phyloP scores from a whole-genome alignment of 2,329 filamentous ascomycete species.

The Scedosporium apiospermum region DNA sequence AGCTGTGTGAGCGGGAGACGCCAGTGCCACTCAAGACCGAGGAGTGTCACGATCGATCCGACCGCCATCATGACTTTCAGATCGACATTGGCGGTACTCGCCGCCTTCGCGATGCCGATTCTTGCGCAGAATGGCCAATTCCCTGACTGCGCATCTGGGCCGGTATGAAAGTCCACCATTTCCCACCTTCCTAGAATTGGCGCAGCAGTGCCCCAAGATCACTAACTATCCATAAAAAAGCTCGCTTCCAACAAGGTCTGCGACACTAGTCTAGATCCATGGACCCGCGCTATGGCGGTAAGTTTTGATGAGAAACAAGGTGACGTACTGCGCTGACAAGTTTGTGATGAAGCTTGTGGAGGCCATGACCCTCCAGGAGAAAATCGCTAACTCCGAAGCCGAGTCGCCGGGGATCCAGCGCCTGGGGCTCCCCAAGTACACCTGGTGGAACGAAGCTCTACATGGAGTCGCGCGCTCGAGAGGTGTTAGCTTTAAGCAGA shows the following conservation, averaged over 20 bases:
- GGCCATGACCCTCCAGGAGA: conserved; percentile 22
- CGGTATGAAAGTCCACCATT: neutral
- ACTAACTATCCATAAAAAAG: neutral
- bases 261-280: conserved; percentile 5
- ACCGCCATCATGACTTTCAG: neutral
- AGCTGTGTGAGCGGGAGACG: too few relatives aligned
- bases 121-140: conserved; percentile 4
- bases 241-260: conserved; percentile 5
- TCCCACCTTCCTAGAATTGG: neutral
- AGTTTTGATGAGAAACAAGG: neutral
- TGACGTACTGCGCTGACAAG: neutral
- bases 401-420: conserved; percentile 22
- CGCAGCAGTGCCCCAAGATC: too few relatives aligned
- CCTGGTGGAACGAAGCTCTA: conserved; percentile 54
- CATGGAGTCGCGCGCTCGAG: conserved; percentile 50
- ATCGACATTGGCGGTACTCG: neutral
- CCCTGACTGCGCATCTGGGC: conserved; percentile 3
- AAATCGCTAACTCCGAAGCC: conserved; percentile 22
- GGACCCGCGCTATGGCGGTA: conserved; percentile 3
- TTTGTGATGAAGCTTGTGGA: conserved; percentile 14
- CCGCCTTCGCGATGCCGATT: neutral
- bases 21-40: neutral
- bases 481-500: conserved; percentile 32
- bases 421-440: conserved; percentile 47
- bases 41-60: neutral